Evolutionary conservation across 805 yeast genomes (phyloP), one percentile per base, ranked within the genome.

Genomic region (Cyberlindnera xylosilytica): DNA sequence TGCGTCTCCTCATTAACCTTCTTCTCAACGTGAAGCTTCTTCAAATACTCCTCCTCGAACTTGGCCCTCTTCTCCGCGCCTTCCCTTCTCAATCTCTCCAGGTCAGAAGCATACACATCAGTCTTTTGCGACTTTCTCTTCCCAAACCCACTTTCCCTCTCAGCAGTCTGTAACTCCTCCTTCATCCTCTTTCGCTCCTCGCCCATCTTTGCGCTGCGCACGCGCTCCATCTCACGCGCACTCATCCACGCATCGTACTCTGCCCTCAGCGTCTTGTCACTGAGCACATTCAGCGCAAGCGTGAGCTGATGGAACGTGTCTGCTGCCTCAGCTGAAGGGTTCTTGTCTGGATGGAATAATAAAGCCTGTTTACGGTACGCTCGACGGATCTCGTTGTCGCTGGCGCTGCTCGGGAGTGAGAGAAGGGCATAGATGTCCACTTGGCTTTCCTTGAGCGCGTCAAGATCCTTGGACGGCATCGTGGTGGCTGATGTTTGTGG

Each of bases 301-400:
- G 91, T 81, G 54, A 88, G 74, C 58, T 83, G 91, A 66, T 90
- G 91, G 67, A 90, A 90, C 67, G 82, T 87, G 58, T 87, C 95
- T 28, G 91, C 93, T 9, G 96, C 97, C 60, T 88, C 96, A 32
- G 81, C 83, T 10, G 82, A 72, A 42, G 87, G 78, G 58, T 81
- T 81, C 69, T 85, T 85, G 67, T 85, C 95, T 44, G 95, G 95
- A 62, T 85, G 95, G 65, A 74, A 81, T 51, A 81, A 79, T 53
- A 85, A 70, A 15, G 95, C 95, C 36, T 84, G 76, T 57, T 81
- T 74, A 70, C 93, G 78, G 66, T 85, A 85, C 15, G 91, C 90
- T 59, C 82, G 83, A 63, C 83, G 82, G 60, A 85, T 76, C 57
- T 78, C 83, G 22, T 71, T 60, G 37, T 81, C 89, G 17, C 74